Evolutionary conservation across 2,329 filamentous ascomycete genomes (phyloP).

Genomic region (Clonostachys byssicola): DNA sequence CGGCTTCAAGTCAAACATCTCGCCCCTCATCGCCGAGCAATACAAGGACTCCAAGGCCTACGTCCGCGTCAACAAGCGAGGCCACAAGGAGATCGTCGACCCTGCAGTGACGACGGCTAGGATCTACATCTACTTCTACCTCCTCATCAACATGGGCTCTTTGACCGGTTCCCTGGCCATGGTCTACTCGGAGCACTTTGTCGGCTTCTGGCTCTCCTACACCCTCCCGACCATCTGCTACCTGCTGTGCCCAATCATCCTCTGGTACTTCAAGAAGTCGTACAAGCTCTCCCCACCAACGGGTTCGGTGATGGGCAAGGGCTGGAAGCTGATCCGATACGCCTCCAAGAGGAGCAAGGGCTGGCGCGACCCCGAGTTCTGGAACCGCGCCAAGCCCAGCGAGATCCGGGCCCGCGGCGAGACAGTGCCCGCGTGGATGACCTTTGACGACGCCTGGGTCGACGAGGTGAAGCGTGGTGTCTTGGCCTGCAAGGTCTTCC

Average conservation of each 20-base stretch:
- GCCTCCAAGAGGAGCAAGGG: constrained; percentile 61
- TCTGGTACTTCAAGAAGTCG: constrained; percentile 53
- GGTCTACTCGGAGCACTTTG: constrained; percentile 72
- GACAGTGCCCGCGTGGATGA: constrained; percentile 66
- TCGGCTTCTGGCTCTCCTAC: constrained; percentile 72
- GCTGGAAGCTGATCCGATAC: constrained; percentile 53
- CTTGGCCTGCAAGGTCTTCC: constrained; percentile 66
- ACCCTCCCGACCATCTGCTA: constrained; percentile 64
- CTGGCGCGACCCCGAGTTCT: constrained; percentile 62
- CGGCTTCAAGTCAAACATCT: constrained; percentile 79
- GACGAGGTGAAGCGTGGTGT: constrained; percentile 71
- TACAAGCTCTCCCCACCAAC: constrained; percentile 64
- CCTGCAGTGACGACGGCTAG: constrained; percentile 64
- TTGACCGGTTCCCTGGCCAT: constrained; percentile 54
- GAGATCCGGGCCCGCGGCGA: constrained; percentile 41
- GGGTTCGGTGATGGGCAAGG: constrained; percentile 68
- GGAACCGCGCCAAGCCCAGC: constrained; percentile 67
- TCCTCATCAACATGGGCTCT: constrained; percentile 61
- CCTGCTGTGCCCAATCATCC: constrained; percentile 55
- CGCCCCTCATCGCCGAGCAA: constrained; percentile 68
- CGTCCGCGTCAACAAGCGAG: constrained; percentile 49
- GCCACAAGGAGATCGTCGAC: constrained; percentile 67
- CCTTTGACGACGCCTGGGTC: constrained; percentile 79
- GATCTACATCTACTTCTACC: constrained; percentile 61
- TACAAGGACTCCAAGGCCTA: constrained; percentile 53